Base-by-base conservation (phyloP, 495 filamentous ascomycete species). In the Penicillium soppii region DNA sequence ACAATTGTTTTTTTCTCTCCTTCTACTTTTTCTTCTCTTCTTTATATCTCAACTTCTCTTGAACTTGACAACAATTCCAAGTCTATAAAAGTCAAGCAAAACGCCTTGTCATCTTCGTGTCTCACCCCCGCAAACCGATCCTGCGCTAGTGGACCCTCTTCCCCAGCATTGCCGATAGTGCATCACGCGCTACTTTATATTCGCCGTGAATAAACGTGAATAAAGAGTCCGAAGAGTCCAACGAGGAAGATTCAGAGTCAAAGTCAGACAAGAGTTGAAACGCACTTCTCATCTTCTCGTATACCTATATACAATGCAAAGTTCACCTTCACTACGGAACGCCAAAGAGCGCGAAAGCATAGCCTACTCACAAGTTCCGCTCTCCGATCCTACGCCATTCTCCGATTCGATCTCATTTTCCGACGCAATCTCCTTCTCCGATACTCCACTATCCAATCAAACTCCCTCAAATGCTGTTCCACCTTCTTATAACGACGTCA, bases 401-500 rank as follows among this genome's bases (percentile, higher is more conserved):
- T n/a, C n/a, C n/a, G n/a, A 32, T 32, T 7, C 29, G 29, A 32
- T 12, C 13, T 12, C 10, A 32, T 32, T 27, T 9, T 27, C 10
- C 13, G 29, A n/a, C 29, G 29, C 29, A 10, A 32, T 32, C 13
- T 12, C 29, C 29, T 32, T 7, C 13, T 32, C 29, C 29, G 29
- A 32, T 12, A 32, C 29, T 32, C 29, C 29, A 12, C 29, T 32
- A 4, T 27, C 5, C 29, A 32, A 32, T n/a, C n/a, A n/a, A 32
- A 3, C 29, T 12, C 7, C 29, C 7, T 12, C 29, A 32, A 5
- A 3, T 32, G 7, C 29, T 12, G 29, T 32, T 12, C 53, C 63
- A 4, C 65, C 65, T 1, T 43, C 40, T 8, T 68, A 68, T 43
- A 66, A 64, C 54, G 60, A 66, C 26, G 58, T 68, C 15, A 66